Base-by-base conservation (phyloP, 208 protist species). In the Leptomonas pyrrhocoris region DNA sequence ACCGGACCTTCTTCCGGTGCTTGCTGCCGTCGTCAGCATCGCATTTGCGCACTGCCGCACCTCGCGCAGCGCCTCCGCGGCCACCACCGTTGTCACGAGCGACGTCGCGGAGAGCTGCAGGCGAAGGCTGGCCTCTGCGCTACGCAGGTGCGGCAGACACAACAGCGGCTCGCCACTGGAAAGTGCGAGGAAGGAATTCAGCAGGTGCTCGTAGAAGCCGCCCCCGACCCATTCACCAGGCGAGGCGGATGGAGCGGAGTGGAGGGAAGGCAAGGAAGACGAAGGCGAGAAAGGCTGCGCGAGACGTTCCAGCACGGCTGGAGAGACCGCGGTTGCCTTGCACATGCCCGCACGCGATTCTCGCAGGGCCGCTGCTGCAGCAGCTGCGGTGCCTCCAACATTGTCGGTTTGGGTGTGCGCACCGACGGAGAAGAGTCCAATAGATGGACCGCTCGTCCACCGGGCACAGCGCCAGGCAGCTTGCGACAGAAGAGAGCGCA, bases 51-150 rank as follows among this genome's bases (percentile, higher is more conserved):
- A 86, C 19, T 79, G 64, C 12, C 75, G 72, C 46, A 93, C 73
- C 36, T 89, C 73, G 15, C 70, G 54, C 28, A 93, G 53, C n/a
- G 80, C 82, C 66, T 93, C 84, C 21, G 80, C 74, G 3, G 79
- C 72, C 15, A 90, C 27, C 45, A 90, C 69, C 4, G 68, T 66
- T 0, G 58, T 13, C 27, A 83, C 62, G 49, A 82, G 80, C 16
- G 73, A 83, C 1, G 74, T 74, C 1, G 79, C 46, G n/a, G 76
- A 69, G n/a, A 93, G 68, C 15, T 66, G 43, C 15, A 40, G 57
- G 2, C 49, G 45, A 30, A 93, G 69, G 40, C 68, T 65, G 34
- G 59, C 56, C 71, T 81, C 51, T 57, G 74, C 74, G 42, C 30
- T 43, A 25, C 62, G 70, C 34, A 81, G 64, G 64, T 80, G 23